phyloP scores from a whole-genome alignment of 2,329 filamentous ascomycete species.

The Calonectria naviculata region DNA sequence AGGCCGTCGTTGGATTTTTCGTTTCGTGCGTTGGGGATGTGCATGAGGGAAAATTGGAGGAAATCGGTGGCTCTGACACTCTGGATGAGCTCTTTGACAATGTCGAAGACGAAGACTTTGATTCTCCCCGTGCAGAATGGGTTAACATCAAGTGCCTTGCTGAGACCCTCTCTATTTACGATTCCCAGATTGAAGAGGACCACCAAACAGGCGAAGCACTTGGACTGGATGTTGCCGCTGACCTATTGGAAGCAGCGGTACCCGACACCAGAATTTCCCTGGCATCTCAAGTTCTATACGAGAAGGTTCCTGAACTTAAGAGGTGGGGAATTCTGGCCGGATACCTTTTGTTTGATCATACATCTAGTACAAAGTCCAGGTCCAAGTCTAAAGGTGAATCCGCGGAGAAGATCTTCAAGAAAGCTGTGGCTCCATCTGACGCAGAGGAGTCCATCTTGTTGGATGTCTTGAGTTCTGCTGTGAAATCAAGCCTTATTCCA shows the following conservation, averaged over 20 bases:
- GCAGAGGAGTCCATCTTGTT: slow-evolving; percentile 87
- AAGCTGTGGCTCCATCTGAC: slow-evolving; percentile 77
- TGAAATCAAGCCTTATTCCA: slow-evolving; percentile 78
- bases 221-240: slow-evolving; percentile 61
- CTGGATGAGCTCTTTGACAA: slow-evolving; percentile 78
- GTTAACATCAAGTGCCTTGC: slow-evolving; percentile 91
- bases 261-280: slow-evolving; percentile 86
- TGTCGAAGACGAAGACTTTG: slow-evolving; percentile 79
- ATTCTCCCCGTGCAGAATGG: slow-evolving; percentile 84
- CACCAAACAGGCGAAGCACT: slow-evolving; percentile 56
- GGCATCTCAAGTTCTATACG: slow-evolving; percentile 86
- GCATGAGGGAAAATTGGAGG: slow-evolving; percentile 82
- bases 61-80: slow-evolving; percentile 82
- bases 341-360: slow-evolving; percentile 94
- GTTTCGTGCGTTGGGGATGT: slow-evolving; percentile 86
- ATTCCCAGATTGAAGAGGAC: slow-evolving; percentile 73
- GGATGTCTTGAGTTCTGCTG: slow-evolving; percentile 85
- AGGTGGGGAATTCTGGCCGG: slow-evolving; percentile 91
- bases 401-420: slow-evolving; percentile 73
- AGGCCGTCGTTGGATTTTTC: slow-evolving; percentile 91
- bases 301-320: slow-evolving; percentile 81
- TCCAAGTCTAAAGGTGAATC: slow-evolving; percentile 61
- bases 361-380: slow-evolving; percentile 66
- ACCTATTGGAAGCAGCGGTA: slow-evolving; percentile 70
- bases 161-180: slow-evolving; percentile 85